Base-by-base conservation (phyloP, 2,329 filamentous ascomycete species). In the Paecilomyces niveus region DNA sequence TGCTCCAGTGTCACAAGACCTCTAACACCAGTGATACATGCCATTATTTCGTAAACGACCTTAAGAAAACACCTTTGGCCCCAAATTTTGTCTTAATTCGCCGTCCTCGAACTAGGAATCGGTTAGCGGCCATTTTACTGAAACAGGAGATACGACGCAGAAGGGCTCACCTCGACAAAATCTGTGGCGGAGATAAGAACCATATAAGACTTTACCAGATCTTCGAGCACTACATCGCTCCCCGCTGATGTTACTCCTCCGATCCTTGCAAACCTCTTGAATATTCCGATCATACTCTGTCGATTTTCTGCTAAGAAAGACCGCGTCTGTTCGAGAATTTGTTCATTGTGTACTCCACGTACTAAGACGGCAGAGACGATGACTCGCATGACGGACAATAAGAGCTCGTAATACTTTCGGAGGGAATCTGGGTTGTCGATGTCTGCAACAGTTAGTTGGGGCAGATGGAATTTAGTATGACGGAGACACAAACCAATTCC, bases 261-360 rank as follows among this genome's bases (percentile, higher is more conserved):
- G 58, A 96, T 89, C 54, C 89, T 89, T 0, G 90, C 90, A 65
- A 89, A 90, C 64, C 92, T 83, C 78, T 99, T 99, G 68, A 99
- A 89, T 21, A 96, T 87, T 53, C 92, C 89, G 63, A 94, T 85
- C 67, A 97, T 90, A 58, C 92, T 85, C 72, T 88, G 85, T 61
- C 93, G 83, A 72, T 96, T 91, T 63, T 94, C 89, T 5, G 83
- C 82, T 60, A 99, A 78, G 75, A 99, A 99, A 35, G 81, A 81
- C 58, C 89, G 85, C 0, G 88, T 92, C 70, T 92, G 89, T 49
- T 87, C 82, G 49, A 92, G 74, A 1, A 84, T 84, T 59, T 85
- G 81, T 58, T 86, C 84, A 71, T 96, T 96, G 67, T 95, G 89
- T 18, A 88, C 81, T 0, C 93, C 93, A 53, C 91, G 85, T 62